Base-by-base conservation (phyloP, 192 early-diverging fungal species). In the Linnemannia exigua region DNA sequence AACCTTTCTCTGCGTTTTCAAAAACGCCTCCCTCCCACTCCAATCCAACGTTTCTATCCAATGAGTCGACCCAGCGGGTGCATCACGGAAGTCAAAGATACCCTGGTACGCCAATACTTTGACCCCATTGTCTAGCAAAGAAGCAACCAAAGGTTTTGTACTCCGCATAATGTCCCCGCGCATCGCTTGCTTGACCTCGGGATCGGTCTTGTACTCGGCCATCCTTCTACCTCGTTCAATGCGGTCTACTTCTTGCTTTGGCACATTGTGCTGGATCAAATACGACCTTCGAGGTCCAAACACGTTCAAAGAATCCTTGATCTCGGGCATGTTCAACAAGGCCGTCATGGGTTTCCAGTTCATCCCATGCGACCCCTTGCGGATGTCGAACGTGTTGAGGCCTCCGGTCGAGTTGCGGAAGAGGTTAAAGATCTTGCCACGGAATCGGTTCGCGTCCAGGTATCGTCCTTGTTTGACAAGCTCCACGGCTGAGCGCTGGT, bases 331-430 rank as follows among this genome's bases (percentile, higher is more conserved):
- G 72, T 92, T 92, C 36, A 96, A 84, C 22, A 93, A 89, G 5
- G 61, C 70, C 20, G 90, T 87, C 77, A 96, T 88, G 19, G 88
- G 79, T n/a, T 81, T 81, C 79, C 92, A 92, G 73, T 91, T 88
- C 84, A 94, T 93, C 61, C 83, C 88, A 79, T 89, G 89, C 80
- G 90, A 88, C 67, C 91, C 91, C 75, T 89, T 88, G 0, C 95
- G 89, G 9, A 96, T 81, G 77, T 96, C 95, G 79, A 95, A 96
- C 76, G 76, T 89, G 84, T 96, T 96, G 61, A 96, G 84, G 17
- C 89, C 87, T 46, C 94, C 95, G 2, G 94, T 93, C 61, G 88
- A 87, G 35, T 94, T 92, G 46, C 82, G 77, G 74, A 92, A 93
- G 41, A 90, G 87, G 38, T 90, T 89, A 85, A 95, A 96, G 33